Conservation (phyloP, 2,329 filamentous ascomycete genomes). For the Claviceps lovelessii region DNA sequence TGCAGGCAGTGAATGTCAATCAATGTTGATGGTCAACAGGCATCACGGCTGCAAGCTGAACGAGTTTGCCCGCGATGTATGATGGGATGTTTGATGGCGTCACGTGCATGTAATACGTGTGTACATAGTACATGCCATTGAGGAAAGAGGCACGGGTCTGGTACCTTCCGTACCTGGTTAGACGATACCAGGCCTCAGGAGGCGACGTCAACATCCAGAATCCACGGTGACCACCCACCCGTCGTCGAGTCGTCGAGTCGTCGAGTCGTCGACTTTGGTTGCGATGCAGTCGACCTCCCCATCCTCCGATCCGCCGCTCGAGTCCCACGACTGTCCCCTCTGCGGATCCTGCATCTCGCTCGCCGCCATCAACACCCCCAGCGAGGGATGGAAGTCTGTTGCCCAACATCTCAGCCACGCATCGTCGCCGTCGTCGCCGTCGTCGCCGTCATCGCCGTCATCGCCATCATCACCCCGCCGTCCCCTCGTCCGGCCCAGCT, state of each 20-base stretch:
- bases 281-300: neutral
- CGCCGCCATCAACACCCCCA: neutral
- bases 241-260: no score
- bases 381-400: conserved; percentile 5
- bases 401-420: conserved; percentile 3
- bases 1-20: neutral
- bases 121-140: no score
- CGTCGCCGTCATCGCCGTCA: neutral
- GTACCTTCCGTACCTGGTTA: no score
- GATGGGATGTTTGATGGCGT: neutral
- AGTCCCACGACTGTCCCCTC: conserved; percentile 1
- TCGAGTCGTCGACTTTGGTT: neutral
- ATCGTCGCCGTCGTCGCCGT: neutral
- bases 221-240: neutral
- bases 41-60: no score
- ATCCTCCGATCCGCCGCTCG: neutral
- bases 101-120: neutral
- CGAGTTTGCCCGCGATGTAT: neutral
- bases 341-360: conserved; percentile 5
- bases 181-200: neutral
- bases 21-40: no score
- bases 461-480: neutral
- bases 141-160: no score
- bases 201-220: neutral
- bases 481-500: conserved; percentile 3